Conservation (phyloP, 202 grass and related monocot species). For the Eragrostis tef region DNA sequence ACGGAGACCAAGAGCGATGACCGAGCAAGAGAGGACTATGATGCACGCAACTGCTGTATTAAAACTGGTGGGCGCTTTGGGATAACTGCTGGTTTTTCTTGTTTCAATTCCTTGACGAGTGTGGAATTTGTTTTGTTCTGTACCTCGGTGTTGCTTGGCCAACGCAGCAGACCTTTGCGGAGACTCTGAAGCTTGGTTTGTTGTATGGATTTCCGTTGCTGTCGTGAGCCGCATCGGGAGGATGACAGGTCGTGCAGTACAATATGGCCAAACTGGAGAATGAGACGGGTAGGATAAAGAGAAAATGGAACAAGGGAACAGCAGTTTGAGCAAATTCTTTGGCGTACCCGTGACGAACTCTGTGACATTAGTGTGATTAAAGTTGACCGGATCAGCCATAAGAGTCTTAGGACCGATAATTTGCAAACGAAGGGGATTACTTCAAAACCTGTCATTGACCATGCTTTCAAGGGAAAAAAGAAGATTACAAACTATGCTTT, state of each 20-base stretch:
- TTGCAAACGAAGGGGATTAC: too few relatives aligned
- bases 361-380: slow-evolving; percentile 16
- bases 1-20: background rate
- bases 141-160: slow-evolving; percentile 14
- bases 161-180: slow-evolving; percentile 32
- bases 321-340: slow-evolving; percentile 15
- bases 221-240: slow-evolving; percentile 8
- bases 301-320: background rate
- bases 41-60: slow-evolving; percentile 37
- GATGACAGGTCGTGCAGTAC: slow-evolving; percentile 19
- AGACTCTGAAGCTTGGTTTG: slow-evolving; percentile 32
- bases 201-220: slow-evolving; percentile 34
- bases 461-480: too few relatives aligned
- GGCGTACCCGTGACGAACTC: slow-evolving; percentile 21
- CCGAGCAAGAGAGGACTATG: background rate
- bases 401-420: too few relatives aligned
- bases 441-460: too few relatives aligned
- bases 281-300: background rate
- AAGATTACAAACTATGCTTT: too few relatives aligned
- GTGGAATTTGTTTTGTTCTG: background rate
- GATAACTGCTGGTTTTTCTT: slow-evolving; percentile 34
- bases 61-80: slow-evolving; percentile 41
- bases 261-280: slow-evolving; percentile 31
- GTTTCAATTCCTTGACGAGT: background rate
- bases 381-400: background rate